phyloP scores from a whole-genome alignment of 441 rosid genomes.

The Syzygium syzygioides region DNA sequence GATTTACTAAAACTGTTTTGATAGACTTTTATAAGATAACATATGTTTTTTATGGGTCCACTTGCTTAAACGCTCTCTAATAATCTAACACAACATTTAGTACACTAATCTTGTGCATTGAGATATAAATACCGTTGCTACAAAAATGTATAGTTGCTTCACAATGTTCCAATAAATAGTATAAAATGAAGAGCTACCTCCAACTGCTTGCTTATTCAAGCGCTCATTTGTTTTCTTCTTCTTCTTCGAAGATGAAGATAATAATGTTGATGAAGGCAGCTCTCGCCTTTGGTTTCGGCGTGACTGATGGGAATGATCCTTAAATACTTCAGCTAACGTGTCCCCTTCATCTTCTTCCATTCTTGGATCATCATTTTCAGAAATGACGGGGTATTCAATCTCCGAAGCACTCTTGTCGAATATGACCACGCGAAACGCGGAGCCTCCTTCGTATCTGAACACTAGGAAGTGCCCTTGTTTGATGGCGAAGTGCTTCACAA shows the following conservation, averaged over 20 bases:
- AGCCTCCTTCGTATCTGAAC: constrained; percentile 17
- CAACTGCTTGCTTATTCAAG: neutral
- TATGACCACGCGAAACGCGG: neutral
- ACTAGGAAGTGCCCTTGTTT: constrained; percentile 11
- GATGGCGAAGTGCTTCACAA: constrained; percentile 18
- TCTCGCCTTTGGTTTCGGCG: neutral
- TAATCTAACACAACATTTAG: neutral
- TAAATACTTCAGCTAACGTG: neutral
- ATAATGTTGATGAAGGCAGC: neutral
- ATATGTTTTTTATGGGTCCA: neutral
- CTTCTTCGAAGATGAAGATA: neutral
- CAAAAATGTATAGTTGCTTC: neutral
- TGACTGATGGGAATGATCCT: neutral
- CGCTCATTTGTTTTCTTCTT: neutral
- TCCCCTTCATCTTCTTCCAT: neutral
- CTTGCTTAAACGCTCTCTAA: neutral
- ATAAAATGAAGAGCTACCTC: neutral
- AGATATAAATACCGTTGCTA: neutral
- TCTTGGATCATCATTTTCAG: neutral
- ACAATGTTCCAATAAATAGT: neutral
- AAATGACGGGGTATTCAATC: neutral
- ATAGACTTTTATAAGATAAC: neutral
- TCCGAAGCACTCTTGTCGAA: neutral
- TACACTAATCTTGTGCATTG: neutral
- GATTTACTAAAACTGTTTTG: neutral